Percentiles rank a stretch among this genome's conserved stretches.
These are phyloP conservation scores for Mycothermus thermophilus DNA, from an alignment of 495 filamentous ascomycete species.

Conservation along the genomic window DNA sequence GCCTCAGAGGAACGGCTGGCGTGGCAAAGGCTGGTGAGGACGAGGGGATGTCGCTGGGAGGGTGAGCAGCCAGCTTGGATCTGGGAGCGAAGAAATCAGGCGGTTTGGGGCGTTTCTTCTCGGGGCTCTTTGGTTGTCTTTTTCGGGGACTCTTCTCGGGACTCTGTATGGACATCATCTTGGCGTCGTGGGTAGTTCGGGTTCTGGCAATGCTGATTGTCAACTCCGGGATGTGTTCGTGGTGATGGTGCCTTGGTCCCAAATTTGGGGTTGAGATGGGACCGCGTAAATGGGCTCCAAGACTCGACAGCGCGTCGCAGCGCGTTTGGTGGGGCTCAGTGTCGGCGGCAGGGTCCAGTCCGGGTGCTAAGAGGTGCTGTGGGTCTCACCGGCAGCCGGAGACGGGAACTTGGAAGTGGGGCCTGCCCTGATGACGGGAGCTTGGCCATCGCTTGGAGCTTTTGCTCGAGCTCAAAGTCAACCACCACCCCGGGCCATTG, in stretches of 20 bases:
- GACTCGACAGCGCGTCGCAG: slow-evolving; percentile 10
- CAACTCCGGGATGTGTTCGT: neutral
- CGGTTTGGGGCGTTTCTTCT: slow-evolving; percentile 17
- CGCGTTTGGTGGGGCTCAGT: slow-evolving; percentile 22
- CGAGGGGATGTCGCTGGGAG: slow-evolving; percentile 50
- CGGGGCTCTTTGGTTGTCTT: slow-evolving; percentile 6
- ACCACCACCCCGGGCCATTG: no score
- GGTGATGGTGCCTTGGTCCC: neutral
- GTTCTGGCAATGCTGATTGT: neutral
- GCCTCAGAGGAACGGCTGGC: slow-evolving; percentile 56
- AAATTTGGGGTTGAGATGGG: neutral
- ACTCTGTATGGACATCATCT: slow-evolving; percentile 19
- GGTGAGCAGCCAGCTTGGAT: slow-evolving; percentile 19
- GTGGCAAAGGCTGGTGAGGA: slow-evolving; percentile 85
- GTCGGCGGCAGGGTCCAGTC: no score
- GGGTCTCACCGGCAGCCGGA: no score
- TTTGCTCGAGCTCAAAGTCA: neutral
- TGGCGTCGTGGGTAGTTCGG: slow-evolving; percentile 2
- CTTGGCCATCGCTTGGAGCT: no score
- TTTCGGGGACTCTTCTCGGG: slow-evolving; percentile 16
- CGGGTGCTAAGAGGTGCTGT: no score
- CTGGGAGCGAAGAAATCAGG: slow-evolving; percentile 28
- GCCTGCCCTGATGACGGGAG: no score
- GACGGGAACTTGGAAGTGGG: no score
- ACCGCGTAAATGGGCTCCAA: slow-evolving; percentile 20